Evolutionary conservation across 257 asterid genomes (phyloP), one percentile per base, ranked within the genome.

Genomic region (Verbascum thapsus): DNA sequence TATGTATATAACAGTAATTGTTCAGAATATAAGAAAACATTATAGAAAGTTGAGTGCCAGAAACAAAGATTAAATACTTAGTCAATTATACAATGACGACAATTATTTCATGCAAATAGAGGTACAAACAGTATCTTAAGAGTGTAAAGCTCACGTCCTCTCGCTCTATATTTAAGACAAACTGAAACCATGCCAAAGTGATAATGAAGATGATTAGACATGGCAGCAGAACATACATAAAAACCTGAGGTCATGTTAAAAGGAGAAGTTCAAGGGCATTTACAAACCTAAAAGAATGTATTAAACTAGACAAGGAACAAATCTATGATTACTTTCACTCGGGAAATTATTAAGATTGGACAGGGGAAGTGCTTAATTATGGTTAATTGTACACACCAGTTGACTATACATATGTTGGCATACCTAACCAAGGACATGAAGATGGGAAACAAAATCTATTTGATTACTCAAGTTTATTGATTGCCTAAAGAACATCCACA

Each of bases 51-150:
- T 15, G 40, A 47, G 7, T 19, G 26, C 16, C 48, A 43, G 40
- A 69, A 20, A 45, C 38, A 42, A 41, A 4, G 18, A 48, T 44
- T 16, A 58, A 32, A 17, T 49, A n/a, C 39, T 56, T 49, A 19
- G 18, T 40, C 10, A n/a, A 48, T 40, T 71, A n/a, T 12, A 56
- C 5, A 66, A 16, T 18, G 15, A 43, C 5, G 34, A 10, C 13
- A 55, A 47, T 37, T 37, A 12, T 10, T 53, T 18, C 10, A 41
- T 30, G 19, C n/a, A 58, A 42, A 35, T 32, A 17, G 20, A 42
- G 76, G 50, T 47, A 13, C n/a, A 35, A 17, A 30, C 38, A 40
- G 63, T 20, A 40, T 71, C 48, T 54, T 38, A 41, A 11, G 57
- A 13, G 30, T 13, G 44, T 37, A 20, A 48, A 57, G 32, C 5